Base-by-base conservation (phyloP, 768 basidiomycete genomes). In the Zangia roseola region DNA sequence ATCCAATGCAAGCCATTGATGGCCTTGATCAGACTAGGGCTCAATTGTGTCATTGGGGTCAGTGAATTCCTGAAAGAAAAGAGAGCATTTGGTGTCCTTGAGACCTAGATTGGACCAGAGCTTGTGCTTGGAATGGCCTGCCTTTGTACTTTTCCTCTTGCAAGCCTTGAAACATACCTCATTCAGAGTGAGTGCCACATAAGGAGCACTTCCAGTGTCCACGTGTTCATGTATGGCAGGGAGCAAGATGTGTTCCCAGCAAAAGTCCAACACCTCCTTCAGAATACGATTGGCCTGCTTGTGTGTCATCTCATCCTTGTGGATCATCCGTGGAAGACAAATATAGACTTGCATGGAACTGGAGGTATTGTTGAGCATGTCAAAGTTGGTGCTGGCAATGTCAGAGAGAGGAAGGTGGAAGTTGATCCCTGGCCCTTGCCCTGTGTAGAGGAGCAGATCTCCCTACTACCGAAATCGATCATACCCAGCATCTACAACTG, bases 281-380 rank as follows among this genome's bases (percentile, higher is more conserved):
- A 56, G 44, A 17, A 59, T 45, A 9, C 2, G 3, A 19, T 23
- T 58, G 0, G 35, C 43, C 1, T 16, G 10, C 2, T 31, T 19
- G 10, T 30, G 5, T 9, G 49, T 40, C 26, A 39, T 21, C 24
- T 47, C 1, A 2, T 59, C 36, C 2, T 25, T 25, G 2, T 59
- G 58, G 4, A 57, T 54, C 52, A 59, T 59, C 2, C 55, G 20
- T 4, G 49, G 52, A 28, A 57, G 57, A 25, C 21, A 52, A 3
- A 59, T 47, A 12, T 51, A 50, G 2, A 57, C 6, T 7, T 23
- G 36, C 30, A 47, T 35, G 12, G 41, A 42, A 3, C 33, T 30
- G 10, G 44, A 52, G 14, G 37, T n/a, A 23, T 20, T n/a, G 8
- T 16, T 17, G 6, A 46, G 25, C 7, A 7, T 16, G 3, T 25